Evolutionary conservation across 2,329 filamentous ascomycete genomes (phyloP).

Genomic region (Verticillium zaregamsianum): DNA sequence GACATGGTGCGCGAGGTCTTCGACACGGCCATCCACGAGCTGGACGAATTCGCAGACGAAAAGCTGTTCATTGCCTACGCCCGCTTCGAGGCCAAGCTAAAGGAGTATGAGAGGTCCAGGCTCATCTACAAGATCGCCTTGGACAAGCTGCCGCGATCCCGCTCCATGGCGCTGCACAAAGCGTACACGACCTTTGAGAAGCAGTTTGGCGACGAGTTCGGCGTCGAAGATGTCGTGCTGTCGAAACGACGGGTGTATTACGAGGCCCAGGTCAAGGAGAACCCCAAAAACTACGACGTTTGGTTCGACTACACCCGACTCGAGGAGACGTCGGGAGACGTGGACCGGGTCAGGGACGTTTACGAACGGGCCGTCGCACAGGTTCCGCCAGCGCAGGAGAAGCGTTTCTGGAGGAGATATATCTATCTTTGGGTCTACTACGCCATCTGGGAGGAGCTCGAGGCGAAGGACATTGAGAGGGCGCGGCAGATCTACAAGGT

Average conservation of each 20-base stretch:
- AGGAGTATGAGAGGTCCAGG: conserved; percentile 88
- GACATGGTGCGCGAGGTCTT: conserved; percentile 91
- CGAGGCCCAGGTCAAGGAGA: conserved; percentile 90
- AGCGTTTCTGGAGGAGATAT: conserved; percentile 94
- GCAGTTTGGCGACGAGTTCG: conserved; percentile 89
- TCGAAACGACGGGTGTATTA: conserved; percentile 91
- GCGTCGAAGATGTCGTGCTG: conserved; percentile 93
- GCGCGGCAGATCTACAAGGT: conserved; percentile 88
- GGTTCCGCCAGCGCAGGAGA: conserved; percentile 90
- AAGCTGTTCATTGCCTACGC: conserved; percentile 93
- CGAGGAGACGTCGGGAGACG: conserved; percentile 80
- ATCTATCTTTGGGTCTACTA: conserved; percentile 99
- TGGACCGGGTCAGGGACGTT: conserved; percentile 80
- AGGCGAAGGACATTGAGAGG: conserved; percentile 71
- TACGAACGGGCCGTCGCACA: conserved; percentile 96
- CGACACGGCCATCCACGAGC: conserved; percentile 77
- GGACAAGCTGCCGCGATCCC: conserved; percentile 84
- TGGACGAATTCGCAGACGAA: conserved; percentile 96
- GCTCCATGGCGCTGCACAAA: conserved; percentile 80
- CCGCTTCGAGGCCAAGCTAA: conserved; percentile 89
- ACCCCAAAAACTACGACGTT: conserved; percentile 91
- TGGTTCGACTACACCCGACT: conserved; percentile 95
- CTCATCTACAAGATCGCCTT: conserved; percentile 97
- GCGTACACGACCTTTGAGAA: conserved; percentile 98
- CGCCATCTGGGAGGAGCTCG: conserved; percentile 89